Evolutionary conservation across 2,329 filamentous ascomycete genomes (phyloP).

Genomic region (Cercospora sp.): DNA sequence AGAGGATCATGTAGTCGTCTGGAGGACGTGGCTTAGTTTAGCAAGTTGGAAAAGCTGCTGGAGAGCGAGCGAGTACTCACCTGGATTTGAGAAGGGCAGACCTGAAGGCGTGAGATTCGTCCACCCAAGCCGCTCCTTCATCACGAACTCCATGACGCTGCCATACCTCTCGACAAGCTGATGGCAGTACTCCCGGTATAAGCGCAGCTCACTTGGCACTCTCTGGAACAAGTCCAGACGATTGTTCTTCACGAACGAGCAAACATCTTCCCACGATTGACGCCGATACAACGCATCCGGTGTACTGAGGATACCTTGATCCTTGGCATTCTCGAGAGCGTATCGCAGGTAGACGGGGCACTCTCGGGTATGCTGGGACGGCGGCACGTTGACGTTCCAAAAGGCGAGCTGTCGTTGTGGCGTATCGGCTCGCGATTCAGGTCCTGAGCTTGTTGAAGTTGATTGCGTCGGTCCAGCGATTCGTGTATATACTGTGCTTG

Average conservation of each 20-base stretch:
- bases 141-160: conserved; percentile 74
- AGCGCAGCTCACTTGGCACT: conserved; percentile 72
- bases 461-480: neutral
- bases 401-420: conserved; percentile 52
- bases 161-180: conserved; percentile 67
- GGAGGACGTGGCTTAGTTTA: neutral
- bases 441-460: neutral
- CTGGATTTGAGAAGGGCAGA: conserved; percentile 5
- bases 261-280: conserved; percentile 70
- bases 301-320: conserved; percentile 67
- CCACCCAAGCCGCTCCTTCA: conserved; percentile 72
- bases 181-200: conserved; percentile 71
- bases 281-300: conserved; percentile 65
- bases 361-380: conserved; percentile 58
- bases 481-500: neutral
- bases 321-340: conserved; percentile 60
- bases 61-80: neutral
- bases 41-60: neutral
- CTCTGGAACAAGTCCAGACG: conserved; percentile 75
- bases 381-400: conserved; percentile 80
- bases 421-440: neutral
- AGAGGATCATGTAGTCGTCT: conserved; percentile 64
- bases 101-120: conserved; percentile 39
- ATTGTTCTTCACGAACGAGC: conserved; percentile 63
- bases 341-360: conserved; percentile 72